Percentiles rank a stretch among this genome's conserved stretches.
phyloP scores from a whole-genome alignment of 2,329 filamentous ascomycete genomes.

The Colletotrichum paranaense region DNA sequence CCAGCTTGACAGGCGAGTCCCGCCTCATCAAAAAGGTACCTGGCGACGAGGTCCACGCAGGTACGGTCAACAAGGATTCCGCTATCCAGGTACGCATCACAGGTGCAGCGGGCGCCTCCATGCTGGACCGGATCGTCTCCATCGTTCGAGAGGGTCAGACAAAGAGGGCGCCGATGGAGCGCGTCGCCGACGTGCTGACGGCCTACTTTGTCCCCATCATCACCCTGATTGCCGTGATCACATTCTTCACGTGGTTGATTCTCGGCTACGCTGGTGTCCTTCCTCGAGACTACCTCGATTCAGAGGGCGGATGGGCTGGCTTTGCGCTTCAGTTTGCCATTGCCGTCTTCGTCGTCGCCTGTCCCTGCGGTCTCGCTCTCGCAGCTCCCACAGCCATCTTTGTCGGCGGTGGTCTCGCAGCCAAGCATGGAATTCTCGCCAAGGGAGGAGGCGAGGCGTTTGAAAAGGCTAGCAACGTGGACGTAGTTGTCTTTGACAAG shows the following conservation, averaged over 20 bases:
- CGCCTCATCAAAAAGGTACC: slow-evolving; percentile 70
- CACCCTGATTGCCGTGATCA: slow-evolving; percentile 74
- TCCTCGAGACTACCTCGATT: slow-evolving; percentile 66
- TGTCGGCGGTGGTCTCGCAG: slow-evolving; percentile 83
- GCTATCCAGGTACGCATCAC: slow-evolving; percentile 73
- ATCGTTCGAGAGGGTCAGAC: slow-evolving; percentile 83
- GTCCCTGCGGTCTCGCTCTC: slow-evolving; percentile 84
- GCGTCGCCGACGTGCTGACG: slow-evolving; percentile 78
- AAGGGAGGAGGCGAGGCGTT: slow-evolving; percentile 89
- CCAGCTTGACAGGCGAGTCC: slow-evolving; percentile 86
- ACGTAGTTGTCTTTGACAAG: slow-evolving; percentile 89
- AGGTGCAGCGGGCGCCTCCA: slow-evolving; percentile 74
- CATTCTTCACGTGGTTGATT: slow-evolving; percentile 78
- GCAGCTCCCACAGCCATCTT: slow-evolving; percentile 90
- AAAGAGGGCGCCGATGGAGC: slow-evolving; percentile 79
- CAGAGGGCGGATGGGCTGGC: slow-evolving; percentile 73
- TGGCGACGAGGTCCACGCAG: slow-evolving; percentile 76
- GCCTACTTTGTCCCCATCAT: slow-evolving; percentile 82
- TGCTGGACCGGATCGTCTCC: slow-evolving; percentile 84
- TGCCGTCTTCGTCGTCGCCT: slow-evolving; percentile 87
- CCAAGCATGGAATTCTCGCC: slow-evolving; percentile 82
- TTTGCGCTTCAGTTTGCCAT: slow-evolving; percentile 88
- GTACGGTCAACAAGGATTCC: slow-evolving; percentile 78
- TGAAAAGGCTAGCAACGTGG: slow-evolving; percentile 82
- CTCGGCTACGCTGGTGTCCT: slow-evolving; percentile 70